Evolutionary conservation across 2,329 filamentous ascomycete species (phyloP).

Genomic region (Didymellaceae sp.): DNA sequence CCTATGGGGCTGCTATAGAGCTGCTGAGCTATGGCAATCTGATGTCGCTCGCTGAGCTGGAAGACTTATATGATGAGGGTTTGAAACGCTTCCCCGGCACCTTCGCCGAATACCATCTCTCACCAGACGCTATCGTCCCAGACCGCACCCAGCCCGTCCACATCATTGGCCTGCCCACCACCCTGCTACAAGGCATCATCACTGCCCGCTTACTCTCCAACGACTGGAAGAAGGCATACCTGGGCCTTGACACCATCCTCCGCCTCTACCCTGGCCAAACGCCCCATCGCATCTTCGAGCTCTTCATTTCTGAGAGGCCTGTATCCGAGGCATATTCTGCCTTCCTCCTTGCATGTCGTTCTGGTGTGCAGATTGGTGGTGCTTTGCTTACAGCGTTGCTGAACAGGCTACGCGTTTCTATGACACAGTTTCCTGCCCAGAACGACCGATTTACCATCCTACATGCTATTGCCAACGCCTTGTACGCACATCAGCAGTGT

Average conservation of each 20-base stretch:
- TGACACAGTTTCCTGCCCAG: constrained; percentile 21
- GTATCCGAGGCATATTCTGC: constrained; percentile 55
- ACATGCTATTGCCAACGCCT: constrained; percentile 50
- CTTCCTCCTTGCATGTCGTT: constrained; percentile 57
- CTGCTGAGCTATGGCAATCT: constrained; percentile 52
- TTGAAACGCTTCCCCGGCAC: constrained; percentile 56
- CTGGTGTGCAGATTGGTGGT: constrained; percentile 47
- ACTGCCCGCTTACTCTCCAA: constrained; percentile 54
- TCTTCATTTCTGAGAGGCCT: constrained; percentile 56
- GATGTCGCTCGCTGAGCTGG: constrained; percentile 51
- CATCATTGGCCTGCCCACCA: constrained; percentile 49
- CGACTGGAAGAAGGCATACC: constrained; percentile 57
- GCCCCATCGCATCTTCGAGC: constrained; percentile 52
- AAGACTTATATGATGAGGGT: constrained; percentile 54
- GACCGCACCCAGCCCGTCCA: constrained; percentile 47
- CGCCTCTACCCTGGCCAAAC: constrained; percentile 54
- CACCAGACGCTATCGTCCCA: constrained; percentile 54
- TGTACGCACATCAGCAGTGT: constrained; percentile 52
- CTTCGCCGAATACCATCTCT: constrained; percentile 56
- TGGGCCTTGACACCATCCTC: constrained; percentile 57
- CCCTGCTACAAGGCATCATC: constrained; percentile 57
- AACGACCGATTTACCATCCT: constrained; percentile 36
- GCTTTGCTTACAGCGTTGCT: constrained; percentile 44
- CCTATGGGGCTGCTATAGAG: constrained; percentile 60
- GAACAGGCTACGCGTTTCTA: constrained; percentile 37